Percentiles rank a stretch among this genome's conserved stretches.
Evolutionary conservation across 176 grass and related monocot genomes (phyloP).

Genomic region (Oryza nivara): DNA sequence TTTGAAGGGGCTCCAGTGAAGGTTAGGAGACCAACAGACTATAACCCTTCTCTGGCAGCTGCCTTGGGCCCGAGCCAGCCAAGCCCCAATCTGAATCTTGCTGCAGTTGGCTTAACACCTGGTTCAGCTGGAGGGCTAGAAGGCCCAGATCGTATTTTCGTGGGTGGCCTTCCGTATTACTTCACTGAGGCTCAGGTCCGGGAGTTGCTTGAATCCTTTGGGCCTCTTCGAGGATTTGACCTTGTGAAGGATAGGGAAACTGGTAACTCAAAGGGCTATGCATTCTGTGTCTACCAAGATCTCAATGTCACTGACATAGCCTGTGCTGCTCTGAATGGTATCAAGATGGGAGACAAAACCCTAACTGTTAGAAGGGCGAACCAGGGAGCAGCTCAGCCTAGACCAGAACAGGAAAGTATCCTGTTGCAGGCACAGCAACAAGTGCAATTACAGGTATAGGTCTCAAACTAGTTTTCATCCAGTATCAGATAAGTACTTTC

Average conservation of each 20-base stretch:
- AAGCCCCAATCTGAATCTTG: constrained; percentile 87
- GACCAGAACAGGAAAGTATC: constrained; percentile 93
- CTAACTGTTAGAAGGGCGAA: constrained; percentile 94
- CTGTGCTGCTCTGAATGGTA: constrained; percentile 95
- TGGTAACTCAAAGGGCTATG: constrained; percentile 97
- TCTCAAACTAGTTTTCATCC: constrained; percentile 1
- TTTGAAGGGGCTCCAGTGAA: constrained; percentile 97
- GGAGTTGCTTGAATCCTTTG: constrained; percentile 95
- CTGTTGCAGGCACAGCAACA: constrained; percentile 97
- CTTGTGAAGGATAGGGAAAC: constrained; percentile 99
- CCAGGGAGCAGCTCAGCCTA: constrained; percentile 84
- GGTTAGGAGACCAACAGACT: constrained; percentile 91
- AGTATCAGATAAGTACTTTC: constrained; percentile 7
- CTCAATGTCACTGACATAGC: constrained; percentile 92
- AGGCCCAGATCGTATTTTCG: constrained; percentile 97
- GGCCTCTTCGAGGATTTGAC: constrained; percentile 88
- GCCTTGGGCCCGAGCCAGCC: constrained; percentile 93
- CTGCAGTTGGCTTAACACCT: constrained; percentile 84
- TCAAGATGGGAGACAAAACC: constrained; percentile 99
- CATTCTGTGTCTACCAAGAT: constrained; percentile 97
- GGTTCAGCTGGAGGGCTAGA: constrained; percentile 88
- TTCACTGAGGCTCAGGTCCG: constrained; percentile 97
- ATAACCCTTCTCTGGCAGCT: constrained; percentile 95
- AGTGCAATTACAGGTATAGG: constrained; percentile 88
- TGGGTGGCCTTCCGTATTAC: constrained; percentile 96